Evolutionary conservation across 768 basidiomycete species (phyloP), one percentile per base, ranked within the genome.

Genomic region (Hygrophorus russula): DNA sequence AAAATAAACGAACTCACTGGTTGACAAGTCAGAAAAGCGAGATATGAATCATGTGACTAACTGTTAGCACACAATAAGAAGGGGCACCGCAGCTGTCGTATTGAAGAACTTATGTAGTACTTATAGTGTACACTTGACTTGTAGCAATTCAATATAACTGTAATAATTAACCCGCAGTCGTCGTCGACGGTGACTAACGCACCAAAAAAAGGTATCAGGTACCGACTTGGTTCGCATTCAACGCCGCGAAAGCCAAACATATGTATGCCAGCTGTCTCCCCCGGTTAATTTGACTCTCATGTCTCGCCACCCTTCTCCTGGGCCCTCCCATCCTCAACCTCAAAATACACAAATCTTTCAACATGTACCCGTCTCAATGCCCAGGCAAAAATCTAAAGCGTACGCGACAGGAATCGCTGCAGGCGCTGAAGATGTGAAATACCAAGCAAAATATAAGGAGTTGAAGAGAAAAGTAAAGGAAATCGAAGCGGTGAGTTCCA

Each of bases 381-480:
- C 53, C 44, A 59, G 67, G 59, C 57, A 69, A 66, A 70, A 78
- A 67, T 65, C 64, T 53, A 59, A 74, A 59, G 53, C 66, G 17
- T 67, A 70, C 38, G 49, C 73, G 14, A 65, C 76, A 15, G 82
- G 80, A 48, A 82, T 85, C 49, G 74, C 82, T 31, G 82, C 82
- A 19, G 80, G 82, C 53, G 83, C 81, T 14, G 86, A 89, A 57
- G 87, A 90, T 61, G 76, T 75, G 56, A 89, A 87, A 62, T 91
- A 90, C 59, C 82, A 85, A 47, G 73, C 76, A 55, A 90, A 90
- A 63, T 91, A 90, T 67, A 86, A 79, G 60, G 87, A 91, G 46
- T 68, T 91, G 50, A 89, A 86, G 61, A 74, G 80, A 63, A 89
- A 88, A 65, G 86, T 90, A 46, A 82, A 79, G 58, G 86, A 90